A percentile compares a stretch with the other conserved stretches of the same genome.
Conservation (phyloP, 2,329 filamentous ascomycete species). For the Nothophaeocryptopus gaeumannii region DNA sequence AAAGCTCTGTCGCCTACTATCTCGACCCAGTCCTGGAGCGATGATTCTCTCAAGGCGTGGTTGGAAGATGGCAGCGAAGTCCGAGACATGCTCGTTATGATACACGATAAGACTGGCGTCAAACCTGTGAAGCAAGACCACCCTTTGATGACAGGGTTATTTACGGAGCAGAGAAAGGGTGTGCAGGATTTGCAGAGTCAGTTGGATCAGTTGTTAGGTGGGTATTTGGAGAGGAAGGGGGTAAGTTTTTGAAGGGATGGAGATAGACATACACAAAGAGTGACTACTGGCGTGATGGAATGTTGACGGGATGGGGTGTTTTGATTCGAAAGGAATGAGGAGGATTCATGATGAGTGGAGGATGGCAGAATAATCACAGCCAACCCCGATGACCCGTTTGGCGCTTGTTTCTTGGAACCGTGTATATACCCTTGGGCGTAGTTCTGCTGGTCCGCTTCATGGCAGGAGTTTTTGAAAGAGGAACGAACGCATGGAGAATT, state of each 20-base stretch:
- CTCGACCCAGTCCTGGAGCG: constrained; percentile 73
- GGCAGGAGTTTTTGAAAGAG: too few species aligned
- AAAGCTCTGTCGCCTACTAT: constrained; percentile 34
- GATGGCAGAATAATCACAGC: too few species aligned
- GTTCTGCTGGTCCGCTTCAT: too few species aligned
- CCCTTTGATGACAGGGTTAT: constrained; percentile 75
- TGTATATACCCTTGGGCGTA: too few species aligned
- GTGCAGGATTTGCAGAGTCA: constrained; percentile 84
- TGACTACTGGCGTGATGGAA: too few species aligned
- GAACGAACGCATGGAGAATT: too few species aligned
- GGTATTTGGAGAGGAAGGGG: constrained; percentile 29
- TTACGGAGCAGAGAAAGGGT: constrained; percentile 81
- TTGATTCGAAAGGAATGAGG: too few species aligned
- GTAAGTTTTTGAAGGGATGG: constrained; percentile 17
- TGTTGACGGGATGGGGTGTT: too few species aligned
- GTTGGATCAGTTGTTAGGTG: constrained; percentile 59
- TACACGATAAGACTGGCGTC: constrained; percentile 87
- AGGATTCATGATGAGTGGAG: too few species aligned
- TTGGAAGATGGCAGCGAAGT: constrained; percentile 76
- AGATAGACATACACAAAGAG: too few species aligned
- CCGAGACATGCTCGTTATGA: constrained; percentile 81
- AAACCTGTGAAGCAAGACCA: constrained; percentile 78
- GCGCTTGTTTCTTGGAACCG: too few species aligned
- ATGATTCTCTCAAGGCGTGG: constrained; percentile 79
- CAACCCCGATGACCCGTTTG: too few species aligned